Percentiles rank a stretch among this genome's conserved stretches.
phyloP scores from a whole-genome alignment of 306 rosid species.

The Oemleria cerasiformis region DNA sequence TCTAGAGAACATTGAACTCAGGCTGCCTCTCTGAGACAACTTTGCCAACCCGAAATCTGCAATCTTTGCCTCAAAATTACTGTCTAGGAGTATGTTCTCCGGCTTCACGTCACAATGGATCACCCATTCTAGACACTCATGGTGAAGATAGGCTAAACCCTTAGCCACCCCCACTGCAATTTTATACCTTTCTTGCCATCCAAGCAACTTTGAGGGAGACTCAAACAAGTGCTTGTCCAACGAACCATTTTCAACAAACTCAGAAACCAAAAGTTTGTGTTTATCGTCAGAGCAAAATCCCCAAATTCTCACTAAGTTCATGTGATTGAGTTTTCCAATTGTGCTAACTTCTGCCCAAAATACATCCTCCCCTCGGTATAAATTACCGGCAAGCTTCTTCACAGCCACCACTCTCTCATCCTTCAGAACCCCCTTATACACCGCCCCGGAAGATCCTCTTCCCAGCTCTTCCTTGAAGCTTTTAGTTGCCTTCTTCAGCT shows the following conservation, averaged over 20 bases:
- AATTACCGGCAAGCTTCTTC: constrained; percentile 28
- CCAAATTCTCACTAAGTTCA: constrained; percentile 50
- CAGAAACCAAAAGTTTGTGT: constrained; percentile 47
- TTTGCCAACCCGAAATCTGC: constrained; percentile 58
- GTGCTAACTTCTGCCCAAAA: constrained; percentile 51
- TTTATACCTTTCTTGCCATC: constrained; percentile 40
- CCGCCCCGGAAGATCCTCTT: constrained; percentile 42
- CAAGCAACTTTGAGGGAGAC: constrained; percentile 24
- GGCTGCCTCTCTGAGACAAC: constrained; percentile 29
- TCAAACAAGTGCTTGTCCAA: constrained; percentile 27
- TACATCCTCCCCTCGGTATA: constrained; percentile 41
- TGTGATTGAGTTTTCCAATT: constrained; percentile 55
- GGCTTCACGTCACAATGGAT: constrained; percentile 66
- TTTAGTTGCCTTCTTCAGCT: constrained; percentile 46
- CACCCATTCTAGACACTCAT: constrained; percentile 58
- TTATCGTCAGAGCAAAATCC: constrained; percentile 56
- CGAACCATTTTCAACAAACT: constrained; percentile 45
- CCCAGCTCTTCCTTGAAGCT: constrained; percentile 49
- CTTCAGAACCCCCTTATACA: constrained; percentile 37
- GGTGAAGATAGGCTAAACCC: constrained; percentile 52
- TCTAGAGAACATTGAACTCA: constrained; percentile 21
- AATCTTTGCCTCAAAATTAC: constrained; percentile 45
- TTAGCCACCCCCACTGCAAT: constrained; percentile 43
- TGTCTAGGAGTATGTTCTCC: constrained; percentile 49
- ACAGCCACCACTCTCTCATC: constrained; percentile 38